Base-by-base conservation (phyloP, 331 rosid species). In the Dryas integrifolia region DNA sequence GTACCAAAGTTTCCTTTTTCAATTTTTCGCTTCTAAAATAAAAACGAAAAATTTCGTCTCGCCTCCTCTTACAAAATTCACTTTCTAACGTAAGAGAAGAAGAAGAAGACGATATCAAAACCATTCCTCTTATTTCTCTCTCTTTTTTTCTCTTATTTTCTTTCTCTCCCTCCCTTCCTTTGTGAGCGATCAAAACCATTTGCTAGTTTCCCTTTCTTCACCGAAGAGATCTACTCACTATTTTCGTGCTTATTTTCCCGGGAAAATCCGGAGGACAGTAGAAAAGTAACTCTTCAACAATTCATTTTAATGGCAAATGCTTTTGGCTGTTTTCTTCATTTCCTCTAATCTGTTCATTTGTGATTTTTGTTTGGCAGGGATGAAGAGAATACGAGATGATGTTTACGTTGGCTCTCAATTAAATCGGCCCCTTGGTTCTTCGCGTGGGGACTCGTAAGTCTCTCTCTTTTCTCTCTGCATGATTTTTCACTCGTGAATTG, bases 311-410 rank as follows among this genome's bases (percentile, higher is more conserved):
- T 61, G 69, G 48, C 65, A 1, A 30, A 30, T 69, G 70, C 35
- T 65, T 67, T 43, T 64, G 56, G 68, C 30, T 64, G 65, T 51
- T 58, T 16, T 73, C 7, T 66, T 52, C 47, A 9, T 63, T 48
- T 12, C 18, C 8, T 73, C 9, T 67, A 72, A n/a, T 72, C 72
- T 56, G 62, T 35, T 39, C 72, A 74, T 81, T 72, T 48, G 46
- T 52, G 69, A 51, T 51, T 51, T 74, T n/a, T 66, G 44, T 50
- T 65, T 41, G 63, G 76, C 78, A 85, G 82, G 45, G 69, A 91
- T 91, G 97, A 89, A 89, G 89, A 84, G 96, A 78, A 74, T 79
- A 21, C 81, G 87, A 79, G 97, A 91, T 53, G 92, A 88, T 73
- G 75, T 78, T 10, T 83, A 48, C 75, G 80, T 83, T 63, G 86